These are phyloP conservation scores for Luzula sylvatica DNA, from an alignment of 176 grass and related monocot genomes.

Conservation along the genomic window DNA sequence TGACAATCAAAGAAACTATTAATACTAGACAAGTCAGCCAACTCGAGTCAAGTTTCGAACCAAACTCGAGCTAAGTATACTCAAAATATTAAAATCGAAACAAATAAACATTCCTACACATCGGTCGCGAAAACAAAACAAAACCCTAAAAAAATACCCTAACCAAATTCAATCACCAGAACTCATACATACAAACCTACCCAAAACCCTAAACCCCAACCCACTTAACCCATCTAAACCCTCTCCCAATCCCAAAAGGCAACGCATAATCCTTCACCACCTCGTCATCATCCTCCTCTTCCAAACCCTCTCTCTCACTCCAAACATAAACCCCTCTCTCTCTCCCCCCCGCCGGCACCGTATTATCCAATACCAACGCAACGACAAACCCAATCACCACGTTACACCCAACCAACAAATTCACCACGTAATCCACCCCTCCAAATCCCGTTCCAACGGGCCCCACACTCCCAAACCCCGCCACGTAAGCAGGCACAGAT, in stretches of 20 bases:
- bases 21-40: no score
- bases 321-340: constrained; percentile 93
- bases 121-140: neutral
- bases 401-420: constrained; percentile 73
- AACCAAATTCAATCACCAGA: constrained; percentile 7
- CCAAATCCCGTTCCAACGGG: constrained; percentile 55
- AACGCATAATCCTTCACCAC: constrained; percentile 69
- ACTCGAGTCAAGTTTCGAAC: no score
- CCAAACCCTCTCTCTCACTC: constrained; percentile 50
- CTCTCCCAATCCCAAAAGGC: constrained; percentile 63
- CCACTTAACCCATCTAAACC: constrained; percentile 75
- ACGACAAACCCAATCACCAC: constrained; percentile 97
- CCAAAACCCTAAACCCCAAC: constrained; percentile 44
- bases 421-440: constrained; percentile 86
- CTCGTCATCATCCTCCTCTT: constrained; percentile 56
- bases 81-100: no score
- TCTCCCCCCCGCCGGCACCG: constrained; percentile 61
- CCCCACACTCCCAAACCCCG: constrained; percentile 62
- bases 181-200: constrained; percentile 22
- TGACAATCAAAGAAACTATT: no score
- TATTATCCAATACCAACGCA: constrained; percentile 74
- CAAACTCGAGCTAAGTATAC: no score
- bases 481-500: constrained; percentile 88
- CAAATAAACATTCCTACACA: constrained; percentile 13
- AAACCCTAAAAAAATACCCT: constrained; percentile 7